phyloP scores from a whole-genome alignment of 805 yeast genomes.

The Wickerhamiella kurtzmanii region DNA sequence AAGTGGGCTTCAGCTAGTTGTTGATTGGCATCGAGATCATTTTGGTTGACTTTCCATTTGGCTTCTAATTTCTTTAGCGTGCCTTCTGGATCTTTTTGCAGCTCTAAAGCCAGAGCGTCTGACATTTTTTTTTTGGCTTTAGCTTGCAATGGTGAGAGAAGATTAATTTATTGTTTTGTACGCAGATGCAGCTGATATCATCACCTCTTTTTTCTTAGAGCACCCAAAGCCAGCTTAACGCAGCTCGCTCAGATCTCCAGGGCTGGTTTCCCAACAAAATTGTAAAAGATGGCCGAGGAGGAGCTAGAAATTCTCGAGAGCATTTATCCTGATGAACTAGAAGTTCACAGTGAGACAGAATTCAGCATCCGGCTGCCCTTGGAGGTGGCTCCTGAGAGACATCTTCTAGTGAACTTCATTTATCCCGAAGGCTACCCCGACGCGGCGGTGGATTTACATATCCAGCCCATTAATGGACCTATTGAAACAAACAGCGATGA shows the following conservation, averaged over 20 bases:
- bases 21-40: conserved; percentile 30
- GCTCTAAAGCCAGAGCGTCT: conserved; percentile 3
- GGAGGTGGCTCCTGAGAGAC: conserved; percentile 56
- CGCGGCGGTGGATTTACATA: conserved; percentile 32
- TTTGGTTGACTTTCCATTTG: conserved; percentile 24
- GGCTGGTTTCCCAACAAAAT: neutral
- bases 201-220: neutral
- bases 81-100: conserved; percentile 38
- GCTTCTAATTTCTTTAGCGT: conserved; percentile 37
- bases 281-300: conserved; percentile 49
- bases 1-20: conserved; percentile 60
- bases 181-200: neutral
- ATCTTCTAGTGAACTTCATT: conserved; percentile 42
- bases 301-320: conserved; percentile 82
- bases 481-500: conserved; percentile 36
- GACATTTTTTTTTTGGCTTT: neutral
- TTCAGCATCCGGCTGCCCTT: conserved; percentile 47
- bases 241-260: too few relatives aligned
- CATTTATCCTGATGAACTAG: conserved; percentile 85
- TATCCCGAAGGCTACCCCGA: conserved; percentile 80
- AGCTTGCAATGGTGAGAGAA: neutral
- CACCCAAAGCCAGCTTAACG: neutral
- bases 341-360: conserved; percentile 31
- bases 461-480: conserved; percentile 25
- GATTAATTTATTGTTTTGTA: too few relatives aligned